Percentiles rank a stretch among this genome's conserved stretches.
Evolutionary conservation across 768 basidiomycete genomes (phyloP).

Genomic region (Phanerodontia chrysosporium): DNA sequence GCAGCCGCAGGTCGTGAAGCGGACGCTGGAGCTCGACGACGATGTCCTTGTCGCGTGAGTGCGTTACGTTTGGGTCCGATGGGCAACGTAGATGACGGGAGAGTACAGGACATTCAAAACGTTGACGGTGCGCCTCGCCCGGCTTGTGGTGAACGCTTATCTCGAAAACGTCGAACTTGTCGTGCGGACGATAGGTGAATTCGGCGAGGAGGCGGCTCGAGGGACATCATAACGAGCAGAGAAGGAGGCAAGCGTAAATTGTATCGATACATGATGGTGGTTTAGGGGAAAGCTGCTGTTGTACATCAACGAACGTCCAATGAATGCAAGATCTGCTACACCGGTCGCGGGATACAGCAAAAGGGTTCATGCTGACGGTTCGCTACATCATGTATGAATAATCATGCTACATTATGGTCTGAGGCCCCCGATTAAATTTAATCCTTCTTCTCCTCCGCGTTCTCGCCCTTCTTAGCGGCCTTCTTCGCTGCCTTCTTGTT

Average conservation of each 20-base stretch:
- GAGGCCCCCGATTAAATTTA: constrained; percentile 4
- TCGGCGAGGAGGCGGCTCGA: constrained; percentile 60
- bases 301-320: constrained; percentile 5
- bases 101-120: constrained; percentile 62
- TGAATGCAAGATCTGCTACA: neutral
- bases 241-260: constrained; percentile 11
- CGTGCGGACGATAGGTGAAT: constrained; percentile 75
- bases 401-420: constrained; percentile 1
- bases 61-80: neutral
- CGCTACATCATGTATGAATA: neutral
- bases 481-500: constrained; percentile 93
- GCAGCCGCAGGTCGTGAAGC: constrained; percentile 74
- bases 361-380: neutral
- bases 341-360: neutral
- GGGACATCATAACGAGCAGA: constrained; percentile 8
- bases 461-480: constrained; percentile 50
- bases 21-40: constrained; percentile 63
- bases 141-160: constrained; percentile 81
- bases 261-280: constrained; percentile 1
- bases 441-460: constrained; percentile 40
- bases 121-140: constrained; percentile 79
- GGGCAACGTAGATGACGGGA: constrained; percentile 1
- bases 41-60: constrained; percentile 73
- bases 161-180: constrained; percentile 88
- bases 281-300: neutral